Conservation (phyloP, 1,139 yeast genomes). For the Yamadazyma atlantica region DNA sequence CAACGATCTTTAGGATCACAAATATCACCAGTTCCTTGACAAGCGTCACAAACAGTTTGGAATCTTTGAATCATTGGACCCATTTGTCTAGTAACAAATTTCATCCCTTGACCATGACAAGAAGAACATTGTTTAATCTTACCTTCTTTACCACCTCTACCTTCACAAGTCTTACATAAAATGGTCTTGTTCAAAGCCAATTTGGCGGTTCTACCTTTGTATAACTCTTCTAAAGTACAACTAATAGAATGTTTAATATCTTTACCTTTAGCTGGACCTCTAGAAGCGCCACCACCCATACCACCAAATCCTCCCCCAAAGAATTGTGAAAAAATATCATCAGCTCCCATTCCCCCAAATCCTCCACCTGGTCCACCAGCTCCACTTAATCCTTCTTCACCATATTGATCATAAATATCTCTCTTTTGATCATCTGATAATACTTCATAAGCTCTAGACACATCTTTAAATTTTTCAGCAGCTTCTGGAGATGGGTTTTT, state of each 20-base stretch:
- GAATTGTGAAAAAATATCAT: slow-evolving; percentile 90
- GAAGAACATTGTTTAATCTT: slow-evolving; percentile 82
- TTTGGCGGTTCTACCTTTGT: slow-evolving; percentile 93
- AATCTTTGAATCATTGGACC: slow-evolving; percentile 99
- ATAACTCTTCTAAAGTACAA: slow-evolving; percentile 88
- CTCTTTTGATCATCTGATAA: slow-evolving; percentile 87
- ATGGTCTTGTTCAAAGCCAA: slow-evolving; percentile 91
- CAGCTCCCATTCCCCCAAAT: slow-evolving; percentile 78
- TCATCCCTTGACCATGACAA: slow-evolving; percentile 90
- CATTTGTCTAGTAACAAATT: slow-evolving; percentile 95
- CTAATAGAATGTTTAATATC: slow-evolving; percentile 88
- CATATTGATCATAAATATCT: slow-evolving; percentile 83
- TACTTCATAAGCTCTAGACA: slow-evolving; percentile 87
- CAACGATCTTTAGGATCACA: slow-evolving; percentile 89
- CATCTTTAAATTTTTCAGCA: slow-evolving; percentile 93
- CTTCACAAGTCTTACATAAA: slow-evolving; percentile 85
- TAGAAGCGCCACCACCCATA: slow-evolving; percentile 60
- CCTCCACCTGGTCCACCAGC: slow-evolving; percentile 66
- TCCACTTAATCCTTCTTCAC: slow-evolving; percentile 87
- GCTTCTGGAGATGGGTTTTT: slow-evolving; percentile 79
- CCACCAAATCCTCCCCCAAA: slow-evolving; percentile 68
- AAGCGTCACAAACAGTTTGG: slow-evolving; percentile 91
- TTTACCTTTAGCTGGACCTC: slow-evolving; percentile 86
- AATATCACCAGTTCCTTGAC: slow-evolving; percentile 92
- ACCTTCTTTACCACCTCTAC: slow-evolving; percentile 95